A percentile compares a stretch with the other conserved stretches of the same genome.
phyloP scores from a whole-genome alignment of 768 basidiomycete genomes.

The Panellus pusillus region DNA sequence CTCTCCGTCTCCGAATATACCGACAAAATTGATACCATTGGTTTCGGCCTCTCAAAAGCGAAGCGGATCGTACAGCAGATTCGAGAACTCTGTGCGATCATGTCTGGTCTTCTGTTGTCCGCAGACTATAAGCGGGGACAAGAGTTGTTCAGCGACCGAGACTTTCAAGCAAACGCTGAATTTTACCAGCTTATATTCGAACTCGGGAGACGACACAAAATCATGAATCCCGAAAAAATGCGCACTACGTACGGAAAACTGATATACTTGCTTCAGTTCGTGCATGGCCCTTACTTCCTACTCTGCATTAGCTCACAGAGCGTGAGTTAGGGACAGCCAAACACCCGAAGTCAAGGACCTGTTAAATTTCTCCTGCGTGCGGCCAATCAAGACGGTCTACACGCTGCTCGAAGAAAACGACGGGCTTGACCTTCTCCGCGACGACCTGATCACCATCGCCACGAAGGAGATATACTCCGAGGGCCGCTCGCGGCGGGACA shows the following conservation, averaged over 20 bases:
- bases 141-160: constrained; percentile 77
- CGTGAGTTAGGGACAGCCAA: constrained; percentile 69
- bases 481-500: constrained; percentile 67
- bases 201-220: constrained; percentile 81
- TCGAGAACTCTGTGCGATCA: constrained; percentile 82
- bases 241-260: constrained; percentile 85
- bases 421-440: constrained; percentile 69
- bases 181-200: constrained; percentile 84
- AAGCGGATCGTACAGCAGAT: constrained; percentile 87
- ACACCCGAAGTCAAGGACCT: constrained; percentile 78
- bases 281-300: neutral
- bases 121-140: constrained; percentile 91
- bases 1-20: constrained; percentile 86
- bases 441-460: constrained; percentile 72
- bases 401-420: constrained; percentile 60
- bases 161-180: constrained; percentile 76
- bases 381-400: constrained; percentile 76
- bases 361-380: constrained; percentile 76
- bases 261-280: constrained; percentile 78
- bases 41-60: constrained; percentile 77
- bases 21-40: constrained; percentile 84
- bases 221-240: constrained; percentile 94
- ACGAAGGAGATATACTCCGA: constrained; percentile 84
- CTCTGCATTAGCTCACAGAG: constrained; percentile 10
- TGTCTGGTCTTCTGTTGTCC: constrained; percentile 79